Percentiles rank a stretch among this genome's conserved stretches.
Evolutionary conservation across 805 yeast species (phyloP).

Genomic region (Phaffomyces thermotolerans): DNA sequence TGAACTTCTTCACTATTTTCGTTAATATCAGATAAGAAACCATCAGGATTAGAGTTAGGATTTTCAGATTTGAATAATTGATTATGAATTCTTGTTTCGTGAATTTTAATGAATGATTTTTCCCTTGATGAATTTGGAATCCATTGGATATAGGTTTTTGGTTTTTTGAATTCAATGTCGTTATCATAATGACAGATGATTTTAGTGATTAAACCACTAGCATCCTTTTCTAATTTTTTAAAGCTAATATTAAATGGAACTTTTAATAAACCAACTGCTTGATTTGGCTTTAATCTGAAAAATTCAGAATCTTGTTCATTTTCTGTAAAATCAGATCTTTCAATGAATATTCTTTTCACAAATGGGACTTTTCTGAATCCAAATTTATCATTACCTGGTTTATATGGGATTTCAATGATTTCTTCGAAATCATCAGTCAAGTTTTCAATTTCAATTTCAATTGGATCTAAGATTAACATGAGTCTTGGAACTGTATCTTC

Average conservation of each 20-base stretch:
- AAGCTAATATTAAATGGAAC: constrained; percentile 81
- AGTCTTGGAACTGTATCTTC: constrained; percentile 91
- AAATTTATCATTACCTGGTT: constrained; percentile 75
- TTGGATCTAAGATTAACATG: constrained; percentile 87
- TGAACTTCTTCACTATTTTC: constrained; percentile 67
- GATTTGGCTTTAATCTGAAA: constrained; percentile 89
- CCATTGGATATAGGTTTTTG: constrained; percentile 98
- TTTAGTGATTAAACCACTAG: constrained; percentile 54
- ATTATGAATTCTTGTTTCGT: constrained; percentile 81
- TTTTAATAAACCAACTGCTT: constrained; percentile 89
- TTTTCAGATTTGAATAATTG: constrained; percentile 86
- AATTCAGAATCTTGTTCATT: constrained; percentile 54
- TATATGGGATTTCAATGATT: constrained; percentile 72
- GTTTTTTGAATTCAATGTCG: constrained; percentile 42
- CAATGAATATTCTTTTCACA: constrained; percentile 74
- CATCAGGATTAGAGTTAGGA: constrained; percentile 83
- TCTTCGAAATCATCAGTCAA: constrained; percentile 69
- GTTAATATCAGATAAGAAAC: constrained; percentile 79
- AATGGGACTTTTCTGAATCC: constrained; percentile 74
- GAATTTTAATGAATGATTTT: constrained; percentile 54
- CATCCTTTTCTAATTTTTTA: constrained; percentile 55
- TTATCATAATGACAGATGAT: constrained; percentile 78
- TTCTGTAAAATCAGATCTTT: constrained; percentile 79
- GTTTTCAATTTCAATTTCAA: constrained; percentile 77
- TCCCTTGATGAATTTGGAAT: constrained; percentile 62